Evolutionary conservation across 2,329 filamentous ascomycete species (phyloP).

Genomic region (Stachybotrys elegans): DNA sequence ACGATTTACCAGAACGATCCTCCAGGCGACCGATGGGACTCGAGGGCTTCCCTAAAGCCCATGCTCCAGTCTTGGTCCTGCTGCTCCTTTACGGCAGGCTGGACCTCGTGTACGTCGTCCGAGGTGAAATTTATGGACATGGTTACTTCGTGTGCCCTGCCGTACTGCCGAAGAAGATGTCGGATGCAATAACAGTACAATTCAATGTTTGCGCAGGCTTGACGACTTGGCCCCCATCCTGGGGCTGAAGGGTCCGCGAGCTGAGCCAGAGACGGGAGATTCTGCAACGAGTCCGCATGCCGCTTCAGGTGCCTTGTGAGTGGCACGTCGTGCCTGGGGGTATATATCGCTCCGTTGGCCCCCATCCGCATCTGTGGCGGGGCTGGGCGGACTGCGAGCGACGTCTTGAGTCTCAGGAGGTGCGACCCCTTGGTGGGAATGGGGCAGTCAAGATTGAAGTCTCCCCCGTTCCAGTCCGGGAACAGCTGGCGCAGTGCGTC

Average conservation of each 20-base stretch:
- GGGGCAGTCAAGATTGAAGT: slow-evolving; percentile 27
- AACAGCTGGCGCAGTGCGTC: slow-evolving; percentile 17
- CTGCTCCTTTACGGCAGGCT: slow-evolving; percentile 6
- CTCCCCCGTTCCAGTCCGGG: slow-evolving; percentile 15
- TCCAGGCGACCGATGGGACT: slow-evolving; percentile 2
- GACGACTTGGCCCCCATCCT: neutral
- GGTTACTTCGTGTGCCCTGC: neutral
- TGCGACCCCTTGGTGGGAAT: slow-evolving; percentile 10
- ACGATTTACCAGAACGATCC: too few species aligned
- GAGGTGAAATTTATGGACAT: neutral
- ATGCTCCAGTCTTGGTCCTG: neutral
- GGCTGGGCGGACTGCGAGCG: slow-evolving; percentile 5
- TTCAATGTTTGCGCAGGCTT: neutral
- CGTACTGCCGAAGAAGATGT: neutral
- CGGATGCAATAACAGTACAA: neutral
- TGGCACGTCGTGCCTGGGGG: slow-evolving; percentile 2
- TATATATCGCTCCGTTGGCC: slow-evolving; percentile 9
- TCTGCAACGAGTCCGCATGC: slow-evolving; percentile 20
- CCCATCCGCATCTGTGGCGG: slow-evolving; percentile 5
- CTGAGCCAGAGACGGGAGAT: slow-evolving; percentile 1
- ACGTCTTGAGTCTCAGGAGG: slow-evolving; percentile 16
- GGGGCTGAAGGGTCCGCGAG: neutral
- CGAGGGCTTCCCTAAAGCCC: slow-evolving; percentile 8
- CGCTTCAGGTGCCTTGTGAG: slow-evolving; percentile 21
- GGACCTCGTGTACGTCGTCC: neutral